Evolutionary conservation across 805 yeast genomes (phyloP), one percentile per base, ranked within the genome.

Genomic region (Pichia cephalocereana): DNA sequence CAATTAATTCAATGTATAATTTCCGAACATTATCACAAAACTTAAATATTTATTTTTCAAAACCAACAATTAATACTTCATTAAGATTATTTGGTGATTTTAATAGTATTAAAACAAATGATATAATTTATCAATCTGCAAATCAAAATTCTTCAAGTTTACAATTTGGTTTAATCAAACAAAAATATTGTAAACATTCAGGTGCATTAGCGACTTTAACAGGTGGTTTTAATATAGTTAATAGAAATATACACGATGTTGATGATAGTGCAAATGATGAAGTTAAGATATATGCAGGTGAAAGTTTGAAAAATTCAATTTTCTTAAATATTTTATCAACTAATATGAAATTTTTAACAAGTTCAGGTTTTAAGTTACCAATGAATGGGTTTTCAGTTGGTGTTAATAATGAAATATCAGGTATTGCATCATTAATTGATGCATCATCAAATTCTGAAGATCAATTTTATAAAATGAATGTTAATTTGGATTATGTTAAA

Each of bases 251-350:
- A 17, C 66, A 74, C 40, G 74, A 77, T 46, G 69, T 71, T 30
- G 70, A 59, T 31, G 81, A 76, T 49, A 67, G 69, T 31, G 81
- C 86, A 2, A 72, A 80, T 28, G 79, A 76, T 52, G 70, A 75
- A 19, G 62, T 80, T 23, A 77, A 88, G 44, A 68, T 72, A 12
- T 74, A 71, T 37, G 79, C 88, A 2, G 85, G 86, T 4, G 75
- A 83, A 48, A 74, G 77, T 50, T 65, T 77, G 54, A 91, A 88
- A 59, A 65, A 76, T 15, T 67, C 82, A 8, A 44, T 81, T 2
- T 65, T 72, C 39, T 68, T 76, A 46, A 68, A 72, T 37, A 70
- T 68, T 50, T 56, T 60, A 8, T 49, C 62, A 8, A 81, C 79
- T 51, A 65, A 74, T 4, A 69, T 83, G 50, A 62, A 67, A 34